Conservation (phyloP, 768 basidiomycete species). For the Daedalea quercina region DNA sequence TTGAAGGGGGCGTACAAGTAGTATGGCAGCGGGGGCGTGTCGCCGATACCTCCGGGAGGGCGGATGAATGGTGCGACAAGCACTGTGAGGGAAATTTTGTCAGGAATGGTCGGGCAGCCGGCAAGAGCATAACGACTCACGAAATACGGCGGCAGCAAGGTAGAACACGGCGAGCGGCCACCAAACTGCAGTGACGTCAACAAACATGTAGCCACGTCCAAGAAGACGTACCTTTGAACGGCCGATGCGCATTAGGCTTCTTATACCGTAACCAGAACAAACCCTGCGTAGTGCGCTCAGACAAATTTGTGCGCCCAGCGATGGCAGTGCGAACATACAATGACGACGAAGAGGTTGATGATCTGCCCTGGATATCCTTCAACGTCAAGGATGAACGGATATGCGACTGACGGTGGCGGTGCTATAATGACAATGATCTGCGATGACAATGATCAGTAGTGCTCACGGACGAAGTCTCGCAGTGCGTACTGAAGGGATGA, state of each 20-base stretch:
- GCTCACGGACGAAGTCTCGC: not conserved
- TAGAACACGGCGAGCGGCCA: slow-evolving; percentile 49
- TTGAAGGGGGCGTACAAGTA: slow-evolving; percentile 30
- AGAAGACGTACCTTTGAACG: slow-evolving; percentile 40
- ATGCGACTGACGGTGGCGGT: slow-evolving; percentile 45
- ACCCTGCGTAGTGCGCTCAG: slow-evolving; percentile 20
- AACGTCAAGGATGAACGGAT: slow-evolving; percentile 57
- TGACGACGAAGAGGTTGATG: slow-evolving; percentile 47
- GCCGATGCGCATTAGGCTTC: slow-evolving; percentile 38
- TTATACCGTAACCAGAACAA: slow-evolving; percentile 51
- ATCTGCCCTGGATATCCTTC: slow-evolving; percentile 48
- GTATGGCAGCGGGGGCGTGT: slow-evolving; percentile 55
- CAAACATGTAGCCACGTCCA: not conserved
- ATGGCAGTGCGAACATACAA: slow-evolving; percentile 29
- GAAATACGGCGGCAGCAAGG: slow-evolving; percentile 42
- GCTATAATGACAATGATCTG: slow-evolving; percentile 47
- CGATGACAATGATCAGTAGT: not conserved
- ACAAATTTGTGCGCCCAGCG: not conserved
- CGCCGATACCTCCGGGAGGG: slow-evolving; percentile 48
- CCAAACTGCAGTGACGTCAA: slow-evolving; percentile 33
- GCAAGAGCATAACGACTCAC: slow-evolving; percentile 27
- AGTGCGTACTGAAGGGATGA: slow-evolving; percentile 41
- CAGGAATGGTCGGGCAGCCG: not conserved
- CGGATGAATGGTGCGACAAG: slow-evolving; percentile 49
- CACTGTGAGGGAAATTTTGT: slow-evolving; percentile 25